Evolutionary conservation across 2,329 filamentous ascomycete species (phyloP).

Genomic region (Trichophyton equinum): DNA sequence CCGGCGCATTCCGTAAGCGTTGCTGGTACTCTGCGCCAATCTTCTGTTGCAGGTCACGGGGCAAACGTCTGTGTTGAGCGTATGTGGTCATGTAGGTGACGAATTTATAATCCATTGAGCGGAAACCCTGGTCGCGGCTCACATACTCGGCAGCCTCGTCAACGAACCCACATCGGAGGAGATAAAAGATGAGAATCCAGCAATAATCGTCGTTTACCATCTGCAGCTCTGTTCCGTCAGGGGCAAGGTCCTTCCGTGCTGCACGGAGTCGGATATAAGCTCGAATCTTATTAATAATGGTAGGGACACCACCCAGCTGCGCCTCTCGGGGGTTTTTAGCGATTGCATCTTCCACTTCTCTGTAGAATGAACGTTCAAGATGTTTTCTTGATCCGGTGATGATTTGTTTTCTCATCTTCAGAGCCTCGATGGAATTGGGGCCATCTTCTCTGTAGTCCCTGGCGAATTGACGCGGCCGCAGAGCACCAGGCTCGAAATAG

Average conservation of each 20-base stretch:
- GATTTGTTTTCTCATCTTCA: constrained; percentile 64
- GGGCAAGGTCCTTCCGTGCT: constrained; percentile 68
- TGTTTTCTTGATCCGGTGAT: constrained; percentile 66
- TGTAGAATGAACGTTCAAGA: constrained; percentile 69
- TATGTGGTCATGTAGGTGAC: constrained; percentile 77
- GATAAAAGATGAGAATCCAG: constrained; percentile 89
- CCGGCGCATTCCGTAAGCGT: constrained; percentile 67
- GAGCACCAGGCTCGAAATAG: constrained; percentile 48
- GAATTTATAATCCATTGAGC: constrained; percentile 83
- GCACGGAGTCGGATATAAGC: constrained; percentile 78
- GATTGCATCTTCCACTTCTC: constrained; percentile 64
- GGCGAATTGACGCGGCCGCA: constrained; percentile 65
- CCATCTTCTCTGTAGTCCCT: constrained; percentile 65
- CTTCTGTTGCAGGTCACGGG: constrained; percentile 66
- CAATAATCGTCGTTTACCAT: constrained; percentile 70
- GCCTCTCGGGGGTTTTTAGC: constrained; percentile 77
- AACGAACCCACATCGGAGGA: constrained; percentile 73
- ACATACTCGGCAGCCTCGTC: constrained; percentile 80
- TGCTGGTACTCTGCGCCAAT: constrained; percentile 86
- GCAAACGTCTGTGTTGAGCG: constrained; percentile 64
- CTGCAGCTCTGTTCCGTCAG: constrained; percentile 69
- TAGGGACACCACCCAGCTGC: constrained; percentile 76
- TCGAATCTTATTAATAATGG: constrained; percentile 77
- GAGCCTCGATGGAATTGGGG: constrained; percentile 49
- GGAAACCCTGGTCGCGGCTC: constrained; percentile 65